phyloP scores from a whole-genome alignment of 495 filamentous ascomycete species.

The Aspergillus hancockii region DNA sequence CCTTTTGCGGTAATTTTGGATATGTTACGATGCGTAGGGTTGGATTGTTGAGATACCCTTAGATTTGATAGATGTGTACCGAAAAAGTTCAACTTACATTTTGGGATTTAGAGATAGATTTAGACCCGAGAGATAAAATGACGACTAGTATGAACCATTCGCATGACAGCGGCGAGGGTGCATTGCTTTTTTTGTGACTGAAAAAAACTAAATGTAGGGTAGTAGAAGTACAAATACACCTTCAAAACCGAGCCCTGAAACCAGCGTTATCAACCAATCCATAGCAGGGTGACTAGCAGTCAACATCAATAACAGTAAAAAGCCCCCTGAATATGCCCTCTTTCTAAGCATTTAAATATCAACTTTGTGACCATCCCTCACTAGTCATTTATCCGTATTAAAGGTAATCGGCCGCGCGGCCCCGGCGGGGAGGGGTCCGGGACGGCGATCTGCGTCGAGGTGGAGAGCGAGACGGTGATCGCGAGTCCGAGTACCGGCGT shows the following conservation, averaged over 20 bases:
- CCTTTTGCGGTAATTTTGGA: conserved; percentile 2
- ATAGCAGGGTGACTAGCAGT: not conserved
- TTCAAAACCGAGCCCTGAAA: not conserved
- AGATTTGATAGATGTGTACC: not conserved
- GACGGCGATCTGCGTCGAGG: conserved; percentile 19
- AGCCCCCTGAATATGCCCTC: not conserved
- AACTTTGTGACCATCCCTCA: not conserved
- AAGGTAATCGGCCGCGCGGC: conserved; percentile 14
- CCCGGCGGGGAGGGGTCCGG: conserved; percentile 34
- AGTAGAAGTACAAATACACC: not conserved
- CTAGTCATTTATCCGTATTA: not conserved
- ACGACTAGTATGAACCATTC: not conserved
- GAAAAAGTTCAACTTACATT: not conserved
- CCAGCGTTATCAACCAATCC: not conserved
- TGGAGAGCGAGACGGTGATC: conserved; percentile 25
- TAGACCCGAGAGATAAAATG: not conserved
- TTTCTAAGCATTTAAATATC: not conserved
- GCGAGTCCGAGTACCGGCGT: conserved; percentile 28
- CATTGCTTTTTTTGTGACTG: not conserved
- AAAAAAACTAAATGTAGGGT: not conserved
- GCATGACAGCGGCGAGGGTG: not conserved
- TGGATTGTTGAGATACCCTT: not conserved
- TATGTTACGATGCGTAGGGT: not conserved
- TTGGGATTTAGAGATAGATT: not conserved
- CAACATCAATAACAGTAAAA: not conserved